A percentile compares a stretch with the other conserved stretches of the same genome.
Conservation (phyloP, 371 early-diverging fungal species). For the Dentiscutata heterogama region DNA sequence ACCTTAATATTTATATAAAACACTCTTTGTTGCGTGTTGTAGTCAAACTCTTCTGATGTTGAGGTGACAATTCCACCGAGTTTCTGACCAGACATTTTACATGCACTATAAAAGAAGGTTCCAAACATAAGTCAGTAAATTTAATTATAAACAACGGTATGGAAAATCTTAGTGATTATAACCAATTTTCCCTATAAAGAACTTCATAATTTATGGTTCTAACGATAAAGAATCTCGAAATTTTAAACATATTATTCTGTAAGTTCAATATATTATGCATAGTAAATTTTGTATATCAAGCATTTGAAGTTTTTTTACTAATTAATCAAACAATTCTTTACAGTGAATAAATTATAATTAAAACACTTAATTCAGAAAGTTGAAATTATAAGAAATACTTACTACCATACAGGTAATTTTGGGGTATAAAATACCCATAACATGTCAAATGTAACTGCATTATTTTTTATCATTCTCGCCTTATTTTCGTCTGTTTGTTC, state of each 20-base stretch:
- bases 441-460: not conserved
- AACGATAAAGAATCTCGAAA: too few species aligned
- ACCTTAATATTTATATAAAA: not conserved
- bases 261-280: too few species aligned
- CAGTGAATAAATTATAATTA: too few species aligned
- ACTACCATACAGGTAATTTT: not conserved
- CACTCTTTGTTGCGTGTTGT: not conserved
- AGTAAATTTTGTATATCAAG: too few species aligned
- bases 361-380: too few species aligned
- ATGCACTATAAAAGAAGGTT: not conserved
- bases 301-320: too few species aligned
- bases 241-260: too few species aligned
- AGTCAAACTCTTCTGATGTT: too few species aligned
- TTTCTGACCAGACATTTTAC: not conserved
- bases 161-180: too few species aligned
- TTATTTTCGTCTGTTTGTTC: not conserved
- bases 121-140: not conserved
- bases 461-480: not conserved
- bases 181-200: too few species aligned
- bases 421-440: conserved; percentile 11
- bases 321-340: too few species aligned
- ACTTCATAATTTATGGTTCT: too few species aligned
- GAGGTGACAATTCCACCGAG: not conserved
- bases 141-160: not conserved
- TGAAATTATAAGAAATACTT: not conserved